Percentiles rank a stretch among this genome's conserved stretches.
phyloP scores from a whole-genome alignment of 2,329 filamentous ascomycete species.

The Sodiomyces alkalinus region DNA sequence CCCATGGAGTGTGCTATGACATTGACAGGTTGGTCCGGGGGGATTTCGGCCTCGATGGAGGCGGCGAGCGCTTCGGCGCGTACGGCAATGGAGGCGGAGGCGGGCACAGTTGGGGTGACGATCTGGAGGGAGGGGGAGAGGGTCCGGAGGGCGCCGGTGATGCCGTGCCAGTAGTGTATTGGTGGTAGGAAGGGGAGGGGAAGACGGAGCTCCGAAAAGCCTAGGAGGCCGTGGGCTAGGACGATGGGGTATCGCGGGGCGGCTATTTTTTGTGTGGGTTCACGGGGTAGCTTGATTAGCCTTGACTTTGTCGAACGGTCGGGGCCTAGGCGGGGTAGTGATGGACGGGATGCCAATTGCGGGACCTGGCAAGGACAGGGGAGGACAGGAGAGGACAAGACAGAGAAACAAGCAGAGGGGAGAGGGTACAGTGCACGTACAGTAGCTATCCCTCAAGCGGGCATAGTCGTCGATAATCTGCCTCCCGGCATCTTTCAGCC shows the following conservation, averaged over 20 bases:
- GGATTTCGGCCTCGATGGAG: constrained; percentile 31
- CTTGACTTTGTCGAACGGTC: background rate
- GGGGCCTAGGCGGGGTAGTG: background rate
- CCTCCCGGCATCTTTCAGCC: background rate
- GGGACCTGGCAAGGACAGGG: no score
- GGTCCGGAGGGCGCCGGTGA: constrained; percentile 38
- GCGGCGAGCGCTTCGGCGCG: constrained; percentile 41
- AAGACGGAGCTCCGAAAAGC: constrained; percentile 40
- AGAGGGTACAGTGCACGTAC: constrained; percentile 13
- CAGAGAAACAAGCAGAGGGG: no score
- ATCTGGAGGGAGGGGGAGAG: constrained; percentile 36
- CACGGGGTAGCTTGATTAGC: constrained; percentile 3
- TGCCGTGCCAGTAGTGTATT: constrained; percentile 51
- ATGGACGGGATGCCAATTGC: constrained; percentile 1
- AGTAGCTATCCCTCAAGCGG: constrained; percentile 26
- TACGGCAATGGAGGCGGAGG: constrained; percentile 43
- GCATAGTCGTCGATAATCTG: constrained; percentile 32
- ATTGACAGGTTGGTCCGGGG: constrained; percentile 46
- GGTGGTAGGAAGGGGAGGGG: constrained; percentile 35
- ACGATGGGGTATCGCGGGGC: constrained; percentile 47
- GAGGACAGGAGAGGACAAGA: no score
- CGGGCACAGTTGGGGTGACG: constrained; percentile 45
- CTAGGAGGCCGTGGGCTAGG: constrained; percentile 49
- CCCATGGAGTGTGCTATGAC: constrained; percentile 61
- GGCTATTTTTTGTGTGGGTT: constrained; percentile 30